phyloP scores from a whole-genome alignment of 495 filamentous ascomycete species.

The Xylaria grammica region DNA sequence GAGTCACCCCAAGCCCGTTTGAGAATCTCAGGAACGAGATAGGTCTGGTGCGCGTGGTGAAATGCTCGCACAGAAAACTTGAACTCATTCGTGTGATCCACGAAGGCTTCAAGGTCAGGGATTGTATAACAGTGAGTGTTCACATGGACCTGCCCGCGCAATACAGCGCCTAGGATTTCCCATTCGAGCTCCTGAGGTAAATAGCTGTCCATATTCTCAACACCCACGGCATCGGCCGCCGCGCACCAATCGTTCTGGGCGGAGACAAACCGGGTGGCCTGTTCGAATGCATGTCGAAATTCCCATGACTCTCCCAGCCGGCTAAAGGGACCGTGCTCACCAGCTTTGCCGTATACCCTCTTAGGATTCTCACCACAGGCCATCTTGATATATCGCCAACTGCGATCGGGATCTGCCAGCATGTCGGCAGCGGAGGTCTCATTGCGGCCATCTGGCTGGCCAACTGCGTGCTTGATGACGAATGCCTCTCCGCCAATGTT shows the following conservation, averaged over 20 bases:
- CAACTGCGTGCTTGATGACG: slow-evolving; percentile 65
- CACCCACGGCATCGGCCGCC: slow-evolving; percentile 48
- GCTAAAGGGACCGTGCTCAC: slow-evolving; percentile 50
- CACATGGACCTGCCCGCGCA: slow-evolving; percentile 64
- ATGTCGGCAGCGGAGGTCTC: slow-evolving; percentile 56
- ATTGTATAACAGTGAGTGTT: slow-evolving; percentile 73
- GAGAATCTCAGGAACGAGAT: slow-evolving; percentile 63
- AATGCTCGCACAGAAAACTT: slow-evolving; percentile 65
- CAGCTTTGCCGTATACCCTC: slow-evolving; percentile 52
- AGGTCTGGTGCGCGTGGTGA: slow-evolving; percentile 69
- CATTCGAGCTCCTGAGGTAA: slow-evolving; percentile 60
- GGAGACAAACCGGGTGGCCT: slow-evolving; percentile 54
- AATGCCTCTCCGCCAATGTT: slow-evolving; percentile 72
- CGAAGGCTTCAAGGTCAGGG: slow-evolving; percentile 66
- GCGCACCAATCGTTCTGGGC: slow-evolving; percentile 67
- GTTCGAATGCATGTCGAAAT: slow-evolving; percentile 66
- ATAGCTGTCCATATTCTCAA: slow-evolving; percentile 47
- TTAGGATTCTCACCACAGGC: slow-evolving; percentile 71
- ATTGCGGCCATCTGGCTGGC: slow-evolving; percentile 52
- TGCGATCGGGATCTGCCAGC: slow-evolving; percentile 54
- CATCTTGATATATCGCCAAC: slow-evolving; percentile 72
- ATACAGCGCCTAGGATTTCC: slow-evolving; percentile 62
- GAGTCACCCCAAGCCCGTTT: slow-evolving; percentile 54
- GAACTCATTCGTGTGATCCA: slow-evolving; percentile 69
- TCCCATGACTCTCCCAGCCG: slow-evolving; percentile 66